Evolutionary conservation across 805 yeast genomes (phyloP).

Genomic region (Sugiyamaella floridensis): DNA sequence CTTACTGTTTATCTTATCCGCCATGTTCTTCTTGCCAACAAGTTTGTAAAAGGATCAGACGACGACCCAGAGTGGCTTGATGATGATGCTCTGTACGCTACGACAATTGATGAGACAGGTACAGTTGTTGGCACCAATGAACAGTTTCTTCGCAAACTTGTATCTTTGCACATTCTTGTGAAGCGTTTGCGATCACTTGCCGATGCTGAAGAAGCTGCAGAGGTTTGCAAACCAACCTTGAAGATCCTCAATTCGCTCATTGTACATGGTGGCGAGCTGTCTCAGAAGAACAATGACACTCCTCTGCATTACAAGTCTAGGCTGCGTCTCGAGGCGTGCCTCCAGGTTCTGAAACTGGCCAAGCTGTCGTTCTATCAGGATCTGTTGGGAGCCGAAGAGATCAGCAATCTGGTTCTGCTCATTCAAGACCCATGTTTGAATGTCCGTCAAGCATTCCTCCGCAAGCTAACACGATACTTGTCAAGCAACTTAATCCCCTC

Average conservation of each 20-base stretch:
- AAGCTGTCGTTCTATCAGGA: slow-evolving; percentile 45
- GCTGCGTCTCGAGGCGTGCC: slow-evolving; percentile 63
- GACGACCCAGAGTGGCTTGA: slow-evolving; percentile 41
- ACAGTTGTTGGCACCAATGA: slow-evolving; percentile 20
- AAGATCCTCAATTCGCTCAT: slow-evolving; percentile 61
- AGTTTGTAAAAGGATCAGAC: slow-evolving; percentile 21
- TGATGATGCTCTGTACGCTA: slow-evolving; percentile 32
- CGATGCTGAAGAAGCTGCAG: slow-evolving; percentile 34
- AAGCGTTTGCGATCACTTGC: slow-evolving; percentile 45
- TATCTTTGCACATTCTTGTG: slow-evolving; percentile 49
- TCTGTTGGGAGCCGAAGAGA: slow-evolving; percentile 45
- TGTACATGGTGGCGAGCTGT: slow-evolving; percentile 66
- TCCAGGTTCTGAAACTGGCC: slow-evolving; percentile 57
- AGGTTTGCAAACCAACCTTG: slow-evolving; percentile 54
- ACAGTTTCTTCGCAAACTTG: slow-evolving; percentile 42
- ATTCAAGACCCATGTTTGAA: slow-evolving; percentile 59
- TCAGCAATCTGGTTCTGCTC: slow-evolving; percentile 48
- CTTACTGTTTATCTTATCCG: slow-evolving; percentile 56
- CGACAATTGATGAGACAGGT: neutral
- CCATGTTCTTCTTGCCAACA: slow-evolving; percentile 52
- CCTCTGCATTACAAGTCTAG: slow-evolving; percentile 56
- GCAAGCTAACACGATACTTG: slow-evolving; percentile 44
- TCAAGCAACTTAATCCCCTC: slow-evolving; percentile 51
- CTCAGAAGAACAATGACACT: slow-evolving; percentile 47
- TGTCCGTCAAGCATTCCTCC: slow-evolving; percentile 49